Conservation (phyloP, 176 grass and related monocot genomes). For the Cymbopogon citratus region DNA sequence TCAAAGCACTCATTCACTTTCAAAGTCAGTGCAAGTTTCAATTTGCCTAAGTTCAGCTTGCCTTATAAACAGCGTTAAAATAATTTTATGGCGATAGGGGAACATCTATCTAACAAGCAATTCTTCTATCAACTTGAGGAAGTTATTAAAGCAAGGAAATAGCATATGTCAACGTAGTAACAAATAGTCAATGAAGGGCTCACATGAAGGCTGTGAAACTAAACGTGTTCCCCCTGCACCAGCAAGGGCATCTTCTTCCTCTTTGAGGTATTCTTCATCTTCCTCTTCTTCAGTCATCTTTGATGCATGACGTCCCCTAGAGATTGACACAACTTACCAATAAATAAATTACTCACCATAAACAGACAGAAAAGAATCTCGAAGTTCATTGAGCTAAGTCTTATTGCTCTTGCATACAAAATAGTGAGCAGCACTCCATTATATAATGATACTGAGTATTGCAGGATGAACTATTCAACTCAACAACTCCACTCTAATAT, state of each 20-base stretch:
- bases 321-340: constrained; percentile 23
- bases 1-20: background rate
- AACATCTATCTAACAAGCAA: background rate
- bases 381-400: background rate
- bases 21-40: background rate
- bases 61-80: background rate
- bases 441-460: background rate
- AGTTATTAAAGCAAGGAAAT: background rate
- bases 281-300: constrained; percentile 96
- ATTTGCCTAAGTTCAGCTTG: background rate
- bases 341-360: background rate
- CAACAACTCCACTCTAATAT: background rate
- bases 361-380: background rate
- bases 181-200: constrained; percentile 15
- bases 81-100: background rate
- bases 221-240: constrained; percentile 72
- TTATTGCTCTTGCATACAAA: background rate
- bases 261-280: constrained; percentile 87
- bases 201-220: constrained; percentile 77
- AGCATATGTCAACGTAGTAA: background rate
- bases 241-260: constrained; percentile 82
- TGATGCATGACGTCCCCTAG: constrained; percentile 82
- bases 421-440: background rate
- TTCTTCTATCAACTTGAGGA: background rate
- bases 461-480: background rate